Base-by-base conservation (phyloP, 2,329 filamentous ascomycete species). In the Pseudogymnoascus sp. region DNA sequence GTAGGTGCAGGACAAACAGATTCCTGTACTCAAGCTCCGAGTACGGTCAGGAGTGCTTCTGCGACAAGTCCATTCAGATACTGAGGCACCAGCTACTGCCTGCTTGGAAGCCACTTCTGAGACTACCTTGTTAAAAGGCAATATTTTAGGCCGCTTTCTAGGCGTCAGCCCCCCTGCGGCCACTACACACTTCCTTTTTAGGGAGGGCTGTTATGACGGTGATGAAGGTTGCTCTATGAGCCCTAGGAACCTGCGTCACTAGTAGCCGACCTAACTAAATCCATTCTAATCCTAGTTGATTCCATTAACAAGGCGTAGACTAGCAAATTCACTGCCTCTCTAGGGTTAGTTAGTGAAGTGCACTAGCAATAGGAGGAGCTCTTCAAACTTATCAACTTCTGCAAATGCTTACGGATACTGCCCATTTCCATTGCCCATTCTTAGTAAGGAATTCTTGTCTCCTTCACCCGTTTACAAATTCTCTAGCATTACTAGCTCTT, bases 201-300 rank as follows among this genome's bases (percentile, higher is more conserved):
- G 37, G 37, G 37, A 24, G 2, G 19, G 14, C 47, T 40, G n/a
- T n/a, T n/a, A n/a, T n/a, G n/a, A n/a, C n/a, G n/a, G n/a, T 63
- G 26, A 59, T 50, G 16, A 61, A 42, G 14, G 42, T 19, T 33
- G 11, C 59, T 62, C 31, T 19, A 42, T 37, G 35, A 64, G 42
- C 16, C 59, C 59, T 14, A 64, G 62, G 33, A 65, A 65, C 59
- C n/a, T 62, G 47, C 64, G 62, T 59, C 37, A 65, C 40, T 37
- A 26, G 14, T 64, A 16, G 62, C 64, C 64, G 14, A 62, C 64
- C 38, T 64, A 26, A 47, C 64, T 19, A 38, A 61, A 61, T 3
- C 13, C 35, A 35, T 61, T 38, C 24, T 29, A 5, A 19, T 38
- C 59, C 4, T n/a, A n/a, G 38, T 40, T 40, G n/a, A 40, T 40